Evolutionary conservation across 495 filamentous ascomycete genomes (phyloP).

Genomic region (Penicillium odoratum): DNA sequence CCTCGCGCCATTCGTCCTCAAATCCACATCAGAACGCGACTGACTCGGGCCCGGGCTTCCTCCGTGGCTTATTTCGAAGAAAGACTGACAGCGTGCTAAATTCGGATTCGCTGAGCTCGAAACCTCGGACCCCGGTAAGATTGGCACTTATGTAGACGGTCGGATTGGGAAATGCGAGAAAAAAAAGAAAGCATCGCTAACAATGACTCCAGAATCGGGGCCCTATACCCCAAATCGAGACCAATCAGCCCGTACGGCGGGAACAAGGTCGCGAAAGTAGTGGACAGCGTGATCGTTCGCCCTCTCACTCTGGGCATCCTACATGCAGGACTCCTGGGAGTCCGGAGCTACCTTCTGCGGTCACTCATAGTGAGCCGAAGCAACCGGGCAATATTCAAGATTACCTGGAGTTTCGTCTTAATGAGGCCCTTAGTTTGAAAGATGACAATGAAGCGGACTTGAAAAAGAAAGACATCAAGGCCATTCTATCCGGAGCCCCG

Average conservation of each 20-base stretch:
- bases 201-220: neutral
- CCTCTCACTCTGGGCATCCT: neutral
- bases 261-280: conserved; percentile 1
- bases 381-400: conserved; percentile 36
- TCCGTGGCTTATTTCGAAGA: conserved; percentile 34
- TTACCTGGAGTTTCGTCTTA: conserved; percentile 26
- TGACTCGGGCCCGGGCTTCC: conserved; percentile 13
- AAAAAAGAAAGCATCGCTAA: neutral
- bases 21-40: neutral
- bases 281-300: neutral
- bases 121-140: neutral
- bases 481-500: conserved; percentile 74
- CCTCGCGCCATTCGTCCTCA: conserved; percentile 7
- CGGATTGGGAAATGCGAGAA: neutral
- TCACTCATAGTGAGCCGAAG: conserved; percentile 24
- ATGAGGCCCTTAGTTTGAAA: conserved; percentile 6
- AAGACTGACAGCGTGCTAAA: conserved; percentile 15
- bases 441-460: conserved; percentile 26
- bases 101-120: conserved; percentile 2
- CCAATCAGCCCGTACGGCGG: neutral
- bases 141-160: neutral
- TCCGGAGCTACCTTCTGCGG: conserved; percentile 4
- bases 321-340: conserved; percentile 6
- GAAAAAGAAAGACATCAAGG: conserved; percentile 61
- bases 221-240: neutral